A percentile compares a stretch with the other conserved stretches of the same genome.
Conservation (phyloP, 108 stramenopile genomes). For the Nitzschia palea region DNA sequence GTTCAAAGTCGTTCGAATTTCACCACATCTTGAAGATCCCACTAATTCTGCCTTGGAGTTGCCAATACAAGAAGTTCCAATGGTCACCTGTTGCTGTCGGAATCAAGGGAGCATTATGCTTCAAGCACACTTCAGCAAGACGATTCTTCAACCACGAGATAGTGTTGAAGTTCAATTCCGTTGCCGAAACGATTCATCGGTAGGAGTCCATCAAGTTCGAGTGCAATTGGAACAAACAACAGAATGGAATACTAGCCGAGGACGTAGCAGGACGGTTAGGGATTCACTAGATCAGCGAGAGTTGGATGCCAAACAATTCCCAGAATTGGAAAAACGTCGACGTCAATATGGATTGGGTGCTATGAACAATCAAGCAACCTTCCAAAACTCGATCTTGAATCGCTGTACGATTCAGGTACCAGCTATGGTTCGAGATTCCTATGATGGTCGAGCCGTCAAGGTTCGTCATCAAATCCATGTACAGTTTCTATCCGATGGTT, state of each 20-base stretch:
- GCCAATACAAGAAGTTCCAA: slow-evolving; percentile 22
- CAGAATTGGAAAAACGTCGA: slow-evolving; percentile 18
- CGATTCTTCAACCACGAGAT: slow-evolving; percentile 1
- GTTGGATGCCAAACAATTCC: slow-evolving; percentile 11
- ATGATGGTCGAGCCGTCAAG: slow-evolving; percentile 8
- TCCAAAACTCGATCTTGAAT: not conserved
- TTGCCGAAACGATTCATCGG: slow-evolving; percentile 19
- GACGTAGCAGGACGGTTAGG: slow-evolving; percentile 1
- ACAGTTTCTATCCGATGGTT: slow-evolving; percentile 13
- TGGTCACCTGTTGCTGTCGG: slow-evolving; percentile 20
- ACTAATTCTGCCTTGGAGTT: slow-evolving; percentile 3
- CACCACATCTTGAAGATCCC: not conserved
- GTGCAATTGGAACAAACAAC: slow-evolving; percentile 13
- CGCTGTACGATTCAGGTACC: not conserved
- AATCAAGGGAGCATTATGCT: slow-evolving; percentile 19
- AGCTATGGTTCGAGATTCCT: slow-evolving; percentile 11
- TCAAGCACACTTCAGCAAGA: slow-evolving; percentile 20
- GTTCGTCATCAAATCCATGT: slow-evolving; percentile 19
- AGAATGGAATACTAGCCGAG: slow-evolving; percentile 17
- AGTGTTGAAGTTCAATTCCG: slow-evolving; percentile 11
- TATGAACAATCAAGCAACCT: not conserved
- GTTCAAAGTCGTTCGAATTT: not conserved
- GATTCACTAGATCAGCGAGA: not conserved
- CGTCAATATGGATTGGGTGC: not conserved
- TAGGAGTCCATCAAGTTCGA: not conserved